Base-by-base conservation (phyloP, 768 basidiomycete species). In the Termitomyces sp. region DNA sequence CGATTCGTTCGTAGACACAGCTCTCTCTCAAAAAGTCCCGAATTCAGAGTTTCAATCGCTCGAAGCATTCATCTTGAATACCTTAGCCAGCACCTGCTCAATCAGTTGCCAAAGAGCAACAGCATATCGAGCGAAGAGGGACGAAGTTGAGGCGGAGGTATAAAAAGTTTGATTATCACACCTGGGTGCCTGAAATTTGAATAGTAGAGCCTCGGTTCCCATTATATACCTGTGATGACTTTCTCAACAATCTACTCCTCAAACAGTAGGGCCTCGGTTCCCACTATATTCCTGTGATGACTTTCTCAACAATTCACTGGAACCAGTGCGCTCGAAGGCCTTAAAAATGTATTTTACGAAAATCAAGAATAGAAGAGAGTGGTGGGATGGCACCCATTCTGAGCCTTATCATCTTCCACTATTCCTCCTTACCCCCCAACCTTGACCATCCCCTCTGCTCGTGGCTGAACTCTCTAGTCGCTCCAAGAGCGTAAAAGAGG, bases 401-500 rank as follows among this genome's bases (percentile, higher is more conserved):
- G 50, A 40, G 35, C 50, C 51, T 54, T 57, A 50, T 49, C 55
- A 50, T 60, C 60, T 49, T 60, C 62, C 66, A 50, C 60, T 57
- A 38, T 66, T 62, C 59, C 63, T 71, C 66, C 61, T 67, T 62
- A 62, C 63, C 58, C 52, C 52, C 62, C 47, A 63, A 59, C 40
- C 54, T 50, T 23, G 53, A 5, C 55, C 52, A 56, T 67, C 65
- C 33, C 37, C 50, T 53, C 43, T 50, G 55, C 55, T 47, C 5
- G 56, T 43, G 17, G 50, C 53, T 30, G 60, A 56, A 57, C 62
- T 57, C 49, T 67, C 61, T 56, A 77, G 59, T 64, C 77, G 74
- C 60, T 71, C 64, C 60, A 78, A 64, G 21, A 78, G 63, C 19
- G 65, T 64, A 50, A 47, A 60, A 17, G 70, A 70, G 33, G 64